Evolutionary conservation across 345 rosid genomes (phyloP).

Genomic region (Boechera divaricarpa): DNA sequence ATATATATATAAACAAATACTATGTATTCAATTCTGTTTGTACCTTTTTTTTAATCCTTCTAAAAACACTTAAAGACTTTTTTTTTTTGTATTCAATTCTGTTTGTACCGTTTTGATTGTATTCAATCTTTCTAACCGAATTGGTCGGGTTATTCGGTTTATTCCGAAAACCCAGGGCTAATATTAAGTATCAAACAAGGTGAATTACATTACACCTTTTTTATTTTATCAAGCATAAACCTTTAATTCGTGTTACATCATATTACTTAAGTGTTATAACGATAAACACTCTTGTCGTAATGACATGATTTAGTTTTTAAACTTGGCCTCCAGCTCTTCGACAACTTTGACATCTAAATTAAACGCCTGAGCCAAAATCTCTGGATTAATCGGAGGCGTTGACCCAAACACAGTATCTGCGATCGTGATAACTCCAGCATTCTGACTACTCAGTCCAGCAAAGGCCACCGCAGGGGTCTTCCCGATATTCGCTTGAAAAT

Average conservation of each 20-base stretch:
- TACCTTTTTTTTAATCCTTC: too few relatives aligned
- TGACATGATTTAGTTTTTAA: slow-evolving; percentile 27
- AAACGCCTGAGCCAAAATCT: slow-evolving; percentile 50
- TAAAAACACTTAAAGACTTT: too few relatives aligned
- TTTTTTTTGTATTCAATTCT: too few relatives aligned
- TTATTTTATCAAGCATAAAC: slow-evolving; percentile 9
- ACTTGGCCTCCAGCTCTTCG: slow-evolving; percentile 47
- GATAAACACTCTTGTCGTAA: background rate
- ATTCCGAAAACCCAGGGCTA: too few relatives aligned
- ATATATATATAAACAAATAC: too few relatives aligned
- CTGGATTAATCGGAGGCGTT: slow-evolving; percentile 46
- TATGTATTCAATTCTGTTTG: too few relatives aligned
- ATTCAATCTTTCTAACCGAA: too few relatives aligned
- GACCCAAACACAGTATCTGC: slow-evolving; percentile 49
- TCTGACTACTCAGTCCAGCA: slow-evolving; percentile 46
- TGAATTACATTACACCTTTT: slow-evolving; percentile 11
- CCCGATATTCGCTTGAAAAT: slow-evolving; percentile 39
- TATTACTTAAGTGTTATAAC: slow-evolving; percentile 9
- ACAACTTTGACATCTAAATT: slow-evolving; percentile 48
- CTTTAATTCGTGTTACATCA: slow-evolving; percentile 15
- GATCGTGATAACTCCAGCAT: slow-evolving; percentile 43
- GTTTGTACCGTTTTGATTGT: too few relatives aligned
- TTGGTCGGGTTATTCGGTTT: too few relatives aligned
- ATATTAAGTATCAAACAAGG: slow-evolving; percentile 13
- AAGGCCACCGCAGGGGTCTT: slow-evolving; percentile 35